These are phyloP conservation scores for Mycosphaerelloides madeirae DNA, from an alignment of 2,329 filamentous ascomycete species.

Conservation along the genomic window DNA sequence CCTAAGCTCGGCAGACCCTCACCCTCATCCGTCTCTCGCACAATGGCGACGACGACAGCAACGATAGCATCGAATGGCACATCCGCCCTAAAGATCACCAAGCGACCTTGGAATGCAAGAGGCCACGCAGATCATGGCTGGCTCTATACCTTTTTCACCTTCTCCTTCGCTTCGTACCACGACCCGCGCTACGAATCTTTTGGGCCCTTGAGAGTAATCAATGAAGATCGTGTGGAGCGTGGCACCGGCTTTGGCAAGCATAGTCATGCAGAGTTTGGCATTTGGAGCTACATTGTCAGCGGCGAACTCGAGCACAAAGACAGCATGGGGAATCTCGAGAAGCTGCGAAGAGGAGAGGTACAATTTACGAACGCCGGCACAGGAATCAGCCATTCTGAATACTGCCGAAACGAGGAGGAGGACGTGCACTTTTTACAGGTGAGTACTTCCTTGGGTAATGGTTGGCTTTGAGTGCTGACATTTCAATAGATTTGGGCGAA, in stretches of 20 bases:
- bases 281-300: conserved; percentile 81
- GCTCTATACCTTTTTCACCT: conserved; percentile 83
- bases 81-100: conserved; percentile 57
- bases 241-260: conserved; percentile 78
- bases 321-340: conserved; percentile 66
- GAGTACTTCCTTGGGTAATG: no score
- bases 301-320: conserved; percentile 86
- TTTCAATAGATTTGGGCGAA: conserved; percentile 68
- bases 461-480: no score
- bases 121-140: conserved; percentile 80
- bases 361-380: conserved; percentile 88
- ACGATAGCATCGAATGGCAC: conserved; percentile 22
- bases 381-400: conserved; percentile 73
- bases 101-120: conserved; percentile 65
- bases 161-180: conserved; percentile 71
- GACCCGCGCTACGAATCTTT: conserved; percentile 64
- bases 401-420: conserved; percentile 67
- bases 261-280: conserved; percentile 80
- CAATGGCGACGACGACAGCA: conserved; percentile 34
- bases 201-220: conserved; percentile 76
- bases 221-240: conserved; percentile 76
- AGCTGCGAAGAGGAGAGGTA: conserved; percentile 75
- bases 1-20: conserved; percentile 29
- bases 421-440: conserved; percentile 74
- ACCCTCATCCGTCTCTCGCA: conserved; percentile 21